Evolutionary conservation across 1,284 basidiomycete genomes (phyloP).

Genomic region (Thelephora terrestris): DNA sequence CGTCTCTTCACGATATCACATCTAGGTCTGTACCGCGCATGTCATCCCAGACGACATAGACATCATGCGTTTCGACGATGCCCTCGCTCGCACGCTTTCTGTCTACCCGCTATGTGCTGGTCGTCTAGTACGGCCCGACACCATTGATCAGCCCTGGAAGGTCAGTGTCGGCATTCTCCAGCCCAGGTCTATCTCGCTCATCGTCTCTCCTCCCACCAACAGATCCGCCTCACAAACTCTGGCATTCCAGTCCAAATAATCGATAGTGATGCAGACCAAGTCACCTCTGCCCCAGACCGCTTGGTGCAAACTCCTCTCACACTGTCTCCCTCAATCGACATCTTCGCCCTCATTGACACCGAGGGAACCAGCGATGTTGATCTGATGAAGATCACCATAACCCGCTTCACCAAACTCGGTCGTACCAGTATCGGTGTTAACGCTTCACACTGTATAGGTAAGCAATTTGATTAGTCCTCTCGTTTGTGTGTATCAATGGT

Average conservation of each 20-base stretch:
- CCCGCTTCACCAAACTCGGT: slow-evolving; percentile 7
- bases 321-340: no score
- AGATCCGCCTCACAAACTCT: slow-evolving; percentile 9
- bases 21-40: slow-evolving; percentile 12
- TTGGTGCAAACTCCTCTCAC: slow-evolving; percentile 7
- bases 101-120: slow-evolving; percentile 10
- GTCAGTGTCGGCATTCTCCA: neutral
- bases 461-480: neutral
- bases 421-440: slow-evolving; percentile 11
- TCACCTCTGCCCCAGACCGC: slow-evolving; percentile 5
- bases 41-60: slow-evolving; percentile 10
- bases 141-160: slow-evolving; percentile 6
- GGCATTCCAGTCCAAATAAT: slow-evolving; percentile 9
- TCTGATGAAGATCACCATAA: slow-evolving; percentile 6
- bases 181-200: neutral
- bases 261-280: slow-evolving; percentile 7
- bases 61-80: slow-evolving; percentile 8
- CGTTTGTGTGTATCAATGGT: neutral
- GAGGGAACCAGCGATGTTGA: no score
- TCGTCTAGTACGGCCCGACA: slow-evolving; percentile 4
- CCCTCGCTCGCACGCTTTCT: slow-evolving; percentile 8
- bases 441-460: slow-evolving; percentile 8
- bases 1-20: neutral
- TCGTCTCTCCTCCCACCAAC: neutral
- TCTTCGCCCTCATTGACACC: no score